A percentile compares a stretch with the other conserved stretches of the same genome.
Evolutionary conservation across 495 filamentous ascomycete species (phyloP).

Genomic region (Aspergillus bridgeri): DNA sequence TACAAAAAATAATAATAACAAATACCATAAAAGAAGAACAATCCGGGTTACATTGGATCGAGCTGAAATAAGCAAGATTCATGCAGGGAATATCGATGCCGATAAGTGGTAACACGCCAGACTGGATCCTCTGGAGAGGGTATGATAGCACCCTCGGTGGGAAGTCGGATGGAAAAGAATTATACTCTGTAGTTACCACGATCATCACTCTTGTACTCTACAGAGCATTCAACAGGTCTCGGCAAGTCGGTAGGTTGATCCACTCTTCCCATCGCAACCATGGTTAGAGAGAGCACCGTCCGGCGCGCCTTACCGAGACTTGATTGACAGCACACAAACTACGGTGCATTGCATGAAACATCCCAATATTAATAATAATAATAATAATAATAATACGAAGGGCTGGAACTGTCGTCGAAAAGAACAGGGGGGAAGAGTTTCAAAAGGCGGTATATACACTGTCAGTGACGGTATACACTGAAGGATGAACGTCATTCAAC

Average conservation of each 20-base stretch:
- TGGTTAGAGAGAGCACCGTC: constrained; percentile 9
- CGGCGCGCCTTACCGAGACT: constrained; percentile 16
- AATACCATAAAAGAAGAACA: not conserved
- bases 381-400: too few species aligned
- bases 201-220: too few species aligned
- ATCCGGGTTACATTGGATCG: not conserved
- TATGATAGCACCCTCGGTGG: too few species aligned
- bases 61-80: not conserved
- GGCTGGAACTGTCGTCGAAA: too few species aligned
- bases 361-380: too few species aligned
- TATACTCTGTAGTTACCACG: too few species aligned
- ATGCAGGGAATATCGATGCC: not conserved
- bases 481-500: too few species aligned
- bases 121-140: too few species aligned
- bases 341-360: not conserved
- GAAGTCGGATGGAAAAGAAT: not conserved
- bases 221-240: not conserved
- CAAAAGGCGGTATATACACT: too few species aligned
- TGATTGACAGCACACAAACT: constrained; percentile 13
- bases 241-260: constrained; percentile 9
- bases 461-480: too few species aligned
- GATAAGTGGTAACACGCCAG: too few species aligned
- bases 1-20: not conserved
- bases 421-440: too few species aligned
- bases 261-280: constrained; percentile 11